Percentiles rank a stretch among this genome's conserved stretches.
Conservation (phyloP, 2,329 filamentous ascomycete species). For the Sclerotiophoma versabilis region DNA sequence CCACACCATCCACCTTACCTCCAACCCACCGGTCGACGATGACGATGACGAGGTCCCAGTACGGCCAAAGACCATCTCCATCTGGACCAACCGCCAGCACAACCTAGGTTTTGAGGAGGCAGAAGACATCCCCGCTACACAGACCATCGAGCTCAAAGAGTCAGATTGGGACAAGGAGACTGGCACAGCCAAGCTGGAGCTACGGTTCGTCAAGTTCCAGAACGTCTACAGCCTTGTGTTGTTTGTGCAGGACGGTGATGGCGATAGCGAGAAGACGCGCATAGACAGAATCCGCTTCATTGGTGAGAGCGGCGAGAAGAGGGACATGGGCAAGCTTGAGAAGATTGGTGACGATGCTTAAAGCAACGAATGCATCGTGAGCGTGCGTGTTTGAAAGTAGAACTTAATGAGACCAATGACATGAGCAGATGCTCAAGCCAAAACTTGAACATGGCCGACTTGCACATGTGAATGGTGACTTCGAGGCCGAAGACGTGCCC, state of each 20-base stretch:
- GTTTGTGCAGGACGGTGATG: constrained; percentile 83
- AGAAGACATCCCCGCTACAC: constrained; percentile 81
- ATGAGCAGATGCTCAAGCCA: background rate
- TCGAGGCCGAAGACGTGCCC: background rate
- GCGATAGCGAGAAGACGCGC: constrained; percentile 84
- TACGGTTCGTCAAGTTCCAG: constrained; percentile 98
- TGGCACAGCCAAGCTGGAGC: constrained; percentile 59
- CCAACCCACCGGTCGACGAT: constrained; percentile 66
- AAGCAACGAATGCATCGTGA: constrained; percentile 1
- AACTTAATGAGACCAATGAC: constrained; percentile 14
- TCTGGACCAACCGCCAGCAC: constrained; percentile 88
- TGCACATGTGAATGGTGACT: background rate
- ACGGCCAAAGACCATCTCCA: constrained; percentile 80
- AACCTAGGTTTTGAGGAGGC: constrained; percentile 96
- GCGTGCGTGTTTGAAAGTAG: background rate
- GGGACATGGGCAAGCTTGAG: constrained; percentile 92
- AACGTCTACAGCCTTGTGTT: constrained; percentile 85
- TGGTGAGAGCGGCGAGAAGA: constrained; percentile 89
- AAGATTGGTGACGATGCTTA: constrained; percentile 79
- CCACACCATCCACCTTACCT: constrained; percentile 87
- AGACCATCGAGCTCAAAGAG: constrained; percentile 75
- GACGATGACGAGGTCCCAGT: constrained; percentile 75
- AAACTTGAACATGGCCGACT: background rate
- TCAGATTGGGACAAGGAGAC: constrained; percentile 74
- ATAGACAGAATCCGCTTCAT: constrained; percentile 81